Evolutionary conservation across 768 basidiomycete species (phyloP), one percentile per base, ranked within the genome.

Genomic region (Punctularia strigosozonata): DNA sequence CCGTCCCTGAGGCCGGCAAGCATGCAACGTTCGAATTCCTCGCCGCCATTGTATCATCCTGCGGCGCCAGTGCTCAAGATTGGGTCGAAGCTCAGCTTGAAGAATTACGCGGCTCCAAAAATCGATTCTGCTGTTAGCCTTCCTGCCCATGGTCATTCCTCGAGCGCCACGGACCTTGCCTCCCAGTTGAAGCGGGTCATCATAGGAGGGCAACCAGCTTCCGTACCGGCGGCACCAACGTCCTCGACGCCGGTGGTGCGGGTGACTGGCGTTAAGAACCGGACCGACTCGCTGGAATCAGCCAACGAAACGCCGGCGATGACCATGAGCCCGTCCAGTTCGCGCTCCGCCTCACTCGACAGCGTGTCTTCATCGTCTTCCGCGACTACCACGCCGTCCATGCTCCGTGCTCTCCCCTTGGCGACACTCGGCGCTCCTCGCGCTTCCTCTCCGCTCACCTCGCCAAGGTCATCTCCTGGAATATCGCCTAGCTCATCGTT

Each of bases 171-270:
- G 10, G 10, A 15, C 26, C 10, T 8, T 8, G 10, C 26, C 26
- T 8, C 26, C 15, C 26, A 34, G 33, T 34, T 28, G 26, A 52
- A 52, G 6, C 50, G 41, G 17, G 42, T 52, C 2, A 55, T 56
- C 22, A 52, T 59, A 1, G 46, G 41, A 1, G 57, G 55, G 26
- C 47, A 57, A 0, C 49, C 47, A 6, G 56, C 54, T n/a, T n/a
- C n/a, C n/a, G n/a, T 18, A 12, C 10, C 33, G 33, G 12, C 33
- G 12, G 33, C 10, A 18, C 19, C 8, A 10, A 35, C 33, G 23
- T 37, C 22, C 19, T 12, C 22, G 14, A 37, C 36, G 23, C 13
- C 36, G 36, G 23, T 21, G 7, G 26, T 28, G 26, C 26, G 10
- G 26, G 26, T 28, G 26, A 8, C 8, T 8, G 15, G 15, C 10